Evolutionary conservation across 495 filamentous ascomycete species (phyloP), one percentile per base, ranked within the genome.

Genomic region (Tuber microsphaerosporum): DNA sequence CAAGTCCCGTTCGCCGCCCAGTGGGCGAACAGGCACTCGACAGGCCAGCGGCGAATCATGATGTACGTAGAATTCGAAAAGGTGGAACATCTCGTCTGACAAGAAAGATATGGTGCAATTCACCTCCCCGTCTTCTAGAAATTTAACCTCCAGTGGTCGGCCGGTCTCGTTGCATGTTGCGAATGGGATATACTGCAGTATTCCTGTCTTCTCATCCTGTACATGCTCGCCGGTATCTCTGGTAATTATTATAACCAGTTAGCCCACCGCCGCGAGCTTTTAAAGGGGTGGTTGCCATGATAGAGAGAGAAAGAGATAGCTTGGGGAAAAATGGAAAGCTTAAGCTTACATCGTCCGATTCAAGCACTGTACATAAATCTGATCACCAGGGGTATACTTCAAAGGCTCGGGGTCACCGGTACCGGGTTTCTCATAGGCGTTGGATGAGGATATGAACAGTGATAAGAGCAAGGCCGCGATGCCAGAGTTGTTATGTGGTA

Each of bases 31-130:
- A 61, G 94, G 94, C 2, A 98, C 88, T 75, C 95, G 94, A 85
- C 95, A 99, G 70, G 93, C 91, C 69, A 99, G 88, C 43, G 95
- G 95, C 17, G 92, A 93, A 84, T 99, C 95, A 86, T 91, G 93
- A 87, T 98, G 95, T 81, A 98, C 91, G 88, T 97, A 98, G 88
- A 97, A 97, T 85, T 99, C 95, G 84, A 97, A 89, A 68, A 98
- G 91, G 85, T 99, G 95, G 88, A 95, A 99, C 87, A 97, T 90
- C 31, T 91, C 89, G 85, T 99, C 95, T 81, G 89, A 86, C 81
- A 97, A 88, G 81, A 92, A 88, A 81, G 90, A 85, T 84, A 98
- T 92, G 71, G 95, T 99, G 87, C 95, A 99, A 85, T 93, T 97
- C 79, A 97, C 86, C 78, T 94, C 80, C 16, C 44, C 70, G 81